Percentiles rank a stretch among this genome's conserved stretches.
Conservation (phyloP, 164 flowering plant species). For the Umbellularia californica region DNA sequence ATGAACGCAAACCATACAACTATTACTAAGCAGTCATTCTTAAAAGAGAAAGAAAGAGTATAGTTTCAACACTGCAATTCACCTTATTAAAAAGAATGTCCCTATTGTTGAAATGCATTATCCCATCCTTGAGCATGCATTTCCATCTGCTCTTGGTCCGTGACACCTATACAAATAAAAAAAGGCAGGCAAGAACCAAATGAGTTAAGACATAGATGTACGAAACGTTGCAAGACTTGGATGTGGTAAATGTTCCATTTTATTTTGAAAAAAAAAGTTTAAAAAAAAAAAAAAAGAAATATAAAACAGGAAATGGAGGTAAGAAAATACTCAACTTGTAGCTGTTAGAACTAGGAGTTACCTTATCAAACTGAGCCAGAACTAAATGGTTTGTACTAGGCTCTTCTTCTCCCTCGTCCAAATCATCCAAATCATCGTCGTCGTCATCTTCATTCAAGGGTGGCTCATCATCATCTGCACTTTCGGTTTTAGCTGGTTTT, state of each 20-base stretch:
- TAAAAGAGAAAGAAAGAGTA: neutral
- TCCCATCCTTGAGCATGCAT: constrained; percentile 91
- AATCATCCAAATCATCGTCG: constrained; percentile 85
- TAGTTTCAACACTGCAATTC: neutral
- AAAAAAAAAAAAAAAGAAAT: neutral
- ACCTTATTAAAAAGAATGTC: constrained; percentile 95
- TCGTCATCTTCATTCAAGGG: constrained; percentile 77
- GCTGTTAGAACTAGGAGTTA: constrained; percentile 8
- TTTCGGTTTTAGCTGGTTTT: constrained; percentile 37
- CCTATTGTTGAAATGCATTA: constrained; percentile 82
- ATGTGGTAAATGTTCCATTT: too few relatives aligned
- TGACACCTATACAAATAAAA: constrained; percentile 52
- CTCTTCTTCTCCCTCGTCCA: constrained; percentile 72
- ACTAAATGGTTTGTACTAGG: constrained; percentile 78
- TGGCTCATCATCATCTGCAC: constrained; percentile 69
- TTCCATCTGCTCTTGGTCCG: constrained; percentile 98
- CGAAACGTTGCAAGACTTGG: neutral
- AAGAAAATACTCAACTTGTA: neutral
- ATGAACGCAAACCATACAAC: neutral
- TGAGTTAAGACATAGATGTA: too few relatives aligned
- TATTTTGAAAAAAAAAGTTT: too few relatives aligned
- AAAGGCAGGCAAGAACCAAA: neutral
- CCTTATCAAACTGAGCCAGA: constrained; percentile 98
- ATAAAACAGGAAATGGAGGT: neutral
- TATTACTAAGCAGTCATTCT: too few relatives aligned